These are phyloP conservation scores for Podospora comata DNA, from an alignment of 495 filamentous ascomycete species.

Conservation along the genomic window DNA sequence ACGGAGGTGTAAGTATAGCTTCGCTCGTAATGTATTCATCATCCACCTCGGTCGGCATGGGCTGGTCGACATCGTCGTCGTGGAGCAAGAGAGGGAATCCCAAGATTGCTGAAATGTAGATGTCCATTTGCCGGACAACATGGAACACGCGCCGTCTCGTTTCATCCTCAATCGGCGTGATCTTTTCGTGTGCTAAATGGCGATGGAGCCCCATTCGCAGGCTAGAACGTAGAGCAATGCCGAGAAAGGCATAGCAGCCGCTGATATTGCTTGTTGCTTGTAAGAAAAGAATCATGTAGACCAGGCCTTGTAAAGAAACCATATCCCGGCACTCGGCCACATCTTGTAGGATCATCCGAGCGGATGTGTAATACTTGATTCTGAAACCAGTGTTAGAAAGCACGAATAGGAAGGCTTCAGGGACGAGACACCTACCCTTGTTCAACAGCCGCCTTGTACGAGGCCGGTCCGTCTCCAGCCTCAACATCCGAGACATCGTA, in stretches of 20 bases:
- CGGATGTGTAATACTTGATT: constrained; percentile 78
- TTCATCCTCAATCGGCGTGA: constrained; percentile 83
- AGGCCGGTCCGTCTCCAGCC: constrained; percentile 26
- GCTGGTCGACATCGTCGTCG: constrained; percentile 90
- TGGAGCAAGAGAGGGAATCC: constrained; percentile 82
- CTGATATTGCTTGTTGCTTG: constrained; percentile 88
- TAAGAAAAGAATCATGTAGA: constrained; percentile 91
- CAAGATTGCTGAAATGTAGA: constrained; percentile 83
- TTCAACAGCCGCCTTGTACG: constrained; percentile 69
- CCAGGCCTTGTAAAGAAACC: constrained; percentile 74
- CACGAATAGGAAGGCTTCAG: not conserved
- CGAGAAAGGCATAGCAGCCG: constrained; percentile 90
- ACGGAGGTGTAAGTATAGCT: constrained; percentile 68
- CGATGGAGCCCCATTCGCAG: constrained; percentile 87
- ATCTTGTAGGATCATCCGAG: constrained; percentile 72
- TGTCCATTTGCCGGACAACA: constrained; percentile 89
- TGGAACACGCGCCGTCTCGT: constrained; percentile 84
- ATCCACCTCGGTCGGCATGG: constrained; percentile 78
- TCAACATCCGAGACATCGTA: constrained; percentile 59
- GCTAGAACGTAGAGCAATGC: constrained; percentile 81
- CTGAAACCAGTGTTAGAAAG: constrained; percentile 42
- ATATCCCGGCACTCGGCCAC: constrained; percentile 90
- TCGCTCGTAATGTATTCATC: constrained; percentile 85
- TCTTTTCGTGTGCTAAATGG: constrained; percentile 62
- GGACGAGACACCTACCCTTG: constrained; percentile 60